Evolutionary conservation across 2,329 filamentous ascomycete species (phyloP).

Genomic region (Sclerotiophoma versabilis): DNA sequence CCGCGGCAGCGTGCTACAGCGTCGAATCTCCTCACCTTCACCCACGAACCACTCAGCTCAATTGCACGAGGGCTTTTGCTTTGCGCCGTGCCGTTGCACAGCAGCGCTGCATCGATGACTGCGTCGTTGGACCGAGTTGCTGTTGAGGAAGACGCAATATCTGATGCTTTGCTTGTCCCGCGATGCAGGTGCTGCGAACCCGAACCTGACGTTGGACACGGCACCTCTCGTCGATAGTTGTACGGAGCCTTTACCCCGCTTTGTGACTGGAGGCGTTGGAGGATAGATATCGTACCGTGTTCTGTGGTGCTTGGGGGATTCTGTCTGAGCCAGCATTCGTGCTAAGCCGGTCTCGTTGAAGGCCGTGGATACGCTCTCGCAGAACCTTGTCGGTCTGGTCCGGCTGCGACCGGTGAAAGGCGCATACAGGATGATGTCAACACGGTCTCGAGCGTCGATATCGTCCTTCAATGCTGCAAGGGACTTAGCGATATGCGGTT

Average conservation of each 20-base stretch:
- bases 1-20: constrained; percentile 13
- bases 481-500: constrained; percentile 21
- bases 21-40: constrained; percentile 6
- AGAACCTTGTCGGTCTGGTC: neutral
- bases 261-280: constrained; percentile 3
- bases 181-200: constrained; percentile 9
- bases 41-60: constrained; percentile 5
- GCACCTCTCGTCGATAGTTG: constrained; percentile 6
- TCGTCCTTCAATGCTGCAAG: constrained; percentile 15
- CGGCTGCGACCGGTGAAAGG: neutral
- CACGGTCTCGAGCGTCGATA: constrained; percentile 15
- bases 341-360: neutral
- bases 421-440: constrained; percentile 9
- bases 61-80: constrained; percentile 9
- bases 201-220: constrained; percentile 13
- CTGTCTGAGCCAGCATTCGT: neutral
- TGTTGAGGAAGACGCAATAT: constrained; percentile 12
- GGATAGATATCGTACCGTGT: neutral
- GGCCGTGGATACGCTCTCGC: neutral
- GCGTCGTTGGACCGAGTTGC: constrained; percentile 5
- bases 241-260: constrained; percentile 17
- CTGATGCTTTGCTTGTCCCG: constrained; percentile 17
- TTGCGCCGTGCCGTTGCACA: constrained; percentile 6
- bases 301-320: neutral
- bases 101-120: constrained; percentile 2